Conservation (phyloP, 176 grass and related monocot species). For the Echinochloa phyllopogon region DNA sequence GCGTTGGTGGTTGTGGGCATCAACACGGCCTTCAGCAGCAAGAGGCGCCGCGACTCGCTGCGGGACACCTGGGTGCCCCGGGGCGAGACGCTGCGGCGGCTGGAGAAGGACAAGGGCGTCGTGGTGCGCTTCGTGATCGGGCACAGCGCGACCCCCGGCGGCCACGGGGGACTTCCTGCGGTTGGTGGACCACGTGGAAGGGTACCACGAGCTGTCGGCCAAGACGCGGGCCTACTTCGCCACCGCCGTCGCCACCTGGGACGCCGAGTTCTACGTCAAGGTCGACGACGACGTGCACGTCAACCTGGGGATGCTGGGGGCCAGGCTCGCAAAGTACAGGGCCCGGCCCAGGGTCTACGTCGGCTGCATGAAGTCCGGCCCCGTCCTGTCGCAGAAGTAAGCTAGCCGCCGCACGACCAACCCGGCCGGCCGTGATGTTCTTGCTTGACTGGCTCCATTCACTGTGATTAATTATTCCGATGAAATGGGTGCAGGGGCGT, state of each 20-base stretch:
- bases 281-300: slow-evolving; percentile 87
- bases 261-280: slow-evolving; percentile 88
- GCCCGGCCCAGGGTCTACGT: slow-evolving; percentile 66
- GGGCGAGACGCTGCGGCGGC: slow-evolving; percentile 52
- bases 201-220: slow-evolving; percentile 83
- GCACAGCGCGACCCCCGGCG: slow-evolving; percentile 61
- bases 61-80: slow-evolving; percentile 74
- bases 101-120: slow-evolving; percentile 69
- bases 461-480: too few species aligned
- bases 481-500: slow-evolving; percentile 47
- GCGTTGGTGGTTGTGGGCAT: slow-evolving; percentile 69
- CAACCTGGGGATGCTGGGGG: slow-evolving; percentile 69
- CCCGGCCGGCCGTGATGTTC: too few species aligned
- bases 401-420: background rate
- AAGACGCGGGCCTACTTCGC: slow-evolving; percentile 75
- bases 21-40: slow-evolving; percentile 87
- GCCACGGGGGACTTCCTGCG: slow-evolving; percentile 67
- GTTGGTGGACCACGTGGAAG: slow-evolving; percentile 80
- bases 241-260: slow-evolving; percentile 67
- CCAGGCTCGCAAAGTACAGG: slow-evolving; percentile 53
- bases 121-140: slow-evolving; percentile 84
- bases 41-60: slow-evolving; percentile 64
- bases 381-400: slow-evolving; percentile 81
- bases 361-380: slow-evolving; percentile 91
- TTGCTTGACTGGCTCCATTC: too few species aligned